Percentiles rank a stretch among this genome's conserved stretches.
Evolutionary conservation across 352 stramenopile species (phyloP).

Genomic region (Thraustotheca clavata): DNA sequence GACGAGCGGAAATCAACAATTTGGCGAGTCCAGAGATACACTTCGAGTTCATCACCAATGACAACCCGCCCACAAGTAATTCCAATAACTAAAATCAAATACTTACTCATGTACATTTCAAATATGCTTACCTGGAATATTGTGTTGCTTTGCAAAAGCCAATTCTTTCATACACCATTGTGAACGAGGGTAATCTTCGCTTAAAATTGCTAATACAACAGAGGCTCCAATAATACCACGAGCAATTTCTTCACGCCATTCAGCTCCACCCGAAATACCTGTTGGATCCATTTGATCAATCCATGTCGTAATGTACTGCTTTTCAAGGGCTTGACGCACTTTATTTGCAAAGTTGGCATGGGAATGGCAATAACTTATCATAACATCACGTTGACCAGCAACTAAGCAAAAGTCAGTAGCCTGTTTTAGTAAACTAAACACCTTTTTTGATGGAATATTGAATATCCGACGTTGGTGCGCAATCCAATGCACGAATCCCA

Average conservation of each 20-base stretch:
- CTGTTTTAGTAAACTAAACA: neutral
- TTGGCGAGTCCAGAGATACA: slow-evolving; percentile 82
- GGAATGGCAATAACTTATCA: slow-evolving; percentile 85
- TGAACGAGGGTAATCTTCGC: slow-evolving; percentile 60
- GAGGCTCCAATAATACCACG: slow-evolving; percentile 64
- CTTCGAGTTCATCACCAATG: slow-evolving; percentile 72
- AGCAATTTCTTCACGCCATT: slow-evolving; percentile 78
- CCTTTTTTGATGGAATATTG: slow-evolving; percentile 78
- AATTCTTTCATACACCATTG: slow-evolving; percentile 86
- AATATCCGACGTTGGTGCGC: slow-evolving; percentile 49
- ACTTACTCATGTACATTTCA: neutral
- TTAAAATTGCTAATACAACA: slow-evolving; percentile 63
- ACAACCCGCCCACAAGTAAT: slow-evolving; percentile 78
- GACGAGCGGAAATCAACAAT: slow-evolving; percentile 67
- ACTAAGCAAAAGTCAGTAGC: slow-evolving; percentile 9
- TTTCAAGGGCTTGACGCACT: slow-evolving; percentile 56
- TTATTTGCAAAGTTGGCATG: slow-evolving; percentile 54
- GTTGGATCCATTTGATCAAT: slow-evolving; percentile 80
- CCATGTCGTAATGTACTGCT: slow-evolving; percentile 70
- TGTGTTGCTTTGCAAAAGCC: slow-evolving; percentile 78
- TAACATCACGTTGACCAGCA: slow-evolving; percentile 69
- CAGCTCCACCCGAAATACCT: slow-evolving; percentile 63
- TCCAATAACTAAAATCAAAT: slow-evolving; percentile 45
- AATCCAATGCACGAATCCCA: slow-evolving; percentile 66
- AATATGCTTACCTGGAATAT: slow-evolving; percentile 29